Percentiles rank a stretch among this genome's conserved stretches.
phyloP scores from a whole-genome alignment of 148 eudicot species.

The Tetragonia tetragonoides region DNA sequence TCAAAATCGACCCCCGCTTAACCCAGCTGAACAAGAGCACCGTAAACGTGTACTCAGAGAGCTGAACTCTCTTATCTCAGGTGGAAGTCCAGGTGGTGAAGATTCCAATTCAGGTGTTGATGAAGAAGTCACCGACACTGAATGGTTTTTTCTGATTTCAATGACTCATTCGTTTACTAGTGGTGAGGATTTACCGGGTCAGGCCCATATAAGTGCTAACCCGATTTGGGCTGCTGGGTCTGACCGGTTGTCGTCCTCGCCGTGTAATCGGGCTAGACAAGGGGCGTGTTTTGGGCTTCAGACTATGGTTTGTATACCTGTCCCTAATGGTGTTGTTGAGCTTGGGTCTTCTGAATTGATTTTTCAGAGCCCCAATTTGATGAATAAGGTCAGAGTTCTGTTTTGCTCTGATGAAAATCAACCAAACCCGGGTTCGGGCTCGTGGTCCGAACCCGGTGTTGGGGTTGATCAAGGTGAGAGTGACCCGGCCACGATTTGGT shows the following conservation, averaged over 20 bases:
- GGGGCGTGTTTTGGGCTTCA: slow-evolving; percentile 51
- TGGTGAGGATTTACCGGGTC: slow-evolving; percentile 73
- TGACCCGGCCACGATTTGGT: slow-evolving; percentile 75
- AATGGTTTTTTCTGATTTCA: slow-evolving; percentile 79
- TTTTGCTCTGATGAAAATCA: too few relatives aligned
- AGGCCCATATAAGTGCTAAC: slow-evolving; percentile 31
- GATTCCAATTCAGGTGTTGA: too few relatives aligned
- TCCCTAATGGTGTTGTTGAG: slow-evolving; percentile 57
- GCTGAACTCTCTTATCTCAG: too few relatives aligned
- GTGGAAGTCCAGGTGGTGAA: too few relatives aligned
- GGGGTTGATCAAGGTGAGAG: slow-evolving; percentile 37
- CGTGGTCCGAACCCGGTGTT: too few relatives aligned
- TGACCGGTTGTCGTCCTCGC: slow-evolving; percentile 35
- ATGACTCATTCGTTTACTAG: slow-evolving; percentile 64
- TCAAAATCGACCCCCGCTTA: too few relatives aligned
- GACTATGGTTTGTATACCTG: slow-evolving; percentile 66
- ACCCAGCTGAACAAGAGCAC: slow-evolving; percentile 68
- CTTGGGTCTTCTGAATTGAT: slow-evolving; percentile 65
- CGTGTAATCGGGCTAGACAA: slow-evolving; percentile 57
- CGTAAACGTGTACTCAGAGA: slow-evolving; percentile 63
- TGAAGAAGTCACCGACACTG: slow-evolving; percentile 78
- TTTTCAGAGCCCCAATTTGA: slow-evolving; percentile 40
- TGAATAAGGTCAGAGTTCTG: slow-evolving; percentile 45
- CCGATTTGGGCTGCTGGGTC: slow-evolving; percentile 70
- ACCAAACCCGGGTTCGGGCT: too few relatives aligned